Conservation (phyloP, 495 filamentous ascomycete genomes). For the Penicillium canariense region DNA sequence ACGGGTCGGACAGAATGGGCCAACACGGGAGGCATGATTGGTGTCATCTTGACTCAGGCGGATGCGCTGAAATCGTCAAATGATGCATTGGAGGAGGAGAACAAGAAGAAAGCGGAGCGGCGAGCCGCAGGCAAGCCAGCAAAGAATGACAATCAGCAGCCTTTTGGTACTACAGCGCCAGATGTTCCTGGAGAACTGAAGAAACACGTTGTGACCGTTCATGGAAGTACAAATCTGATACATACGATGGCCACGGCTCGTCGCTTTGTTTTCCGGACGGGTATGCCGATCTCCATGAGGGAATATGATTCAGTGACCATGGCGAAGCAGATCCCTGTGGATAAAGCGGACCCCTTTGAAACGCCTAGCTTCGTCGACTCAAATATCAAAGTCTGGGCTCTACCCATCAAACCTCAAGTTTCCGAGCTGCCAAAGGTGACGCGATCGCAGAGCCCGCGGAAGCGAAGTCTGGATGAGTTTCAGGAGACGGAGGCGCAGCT, state of each 20-base stretch:
- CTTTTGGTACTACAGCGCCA: background rate
- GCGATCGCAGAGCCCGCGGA: slow-evolving; percentile 45
- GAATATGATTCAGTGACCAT: slow-evolving; percentile 57
- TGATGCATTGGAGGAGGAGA: slow-evolving; percentile 31
- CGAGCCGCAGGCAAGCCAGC: slow-evolving; percentile 16
- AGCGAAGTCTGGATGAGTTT: slow-evolving; percentile 62
- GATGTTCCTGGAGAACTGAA: background rate
- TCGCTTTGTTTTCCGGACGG: slow-evolving; percentile 82
- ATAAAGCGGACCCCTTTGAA: slow-evolving; percentile 35
- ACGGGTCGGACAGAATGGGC: slow-evolving; percentile 74
- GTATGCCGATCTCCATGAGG: slow-evolving; percentile 62
- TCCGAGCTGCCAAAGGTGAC: slow-evolving; percentile 1
- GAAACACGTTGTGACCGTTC: slow-evolving; percentile 55
- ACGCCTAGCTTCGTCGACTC: slow-evolving; percentile 70
- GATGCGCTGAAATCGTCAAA: slow-evolving; percentile 49
- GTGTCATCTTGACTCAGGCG: slow-evolving; percentile 77
- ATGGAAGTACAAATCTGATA: slow-evolving; percentile 73
- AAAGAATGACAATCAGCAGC: slow-evolving; percentile 15
- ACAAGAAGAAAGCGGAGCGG: slow-evolving; percentile 26
- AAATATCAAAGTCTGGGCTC: slow-evolving; percentile 78
- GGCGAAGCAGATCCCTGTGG: slow-evolving; percentile 13
- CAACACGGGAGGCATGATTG: slow-evolving; percentile 76
- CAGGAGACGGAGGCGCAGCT: slow-evolving; percentile 28
- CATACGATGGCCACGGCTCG: slow-evolving; percentile 80
- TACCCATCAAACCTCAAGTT: slow-evolving; percentile 51